A percentile compares a stretch with the other conserved stretches of the same genome.
Conservation (phyloP, 768 basidiomycete species). For the Plicaturopsis crispa region DNA sequence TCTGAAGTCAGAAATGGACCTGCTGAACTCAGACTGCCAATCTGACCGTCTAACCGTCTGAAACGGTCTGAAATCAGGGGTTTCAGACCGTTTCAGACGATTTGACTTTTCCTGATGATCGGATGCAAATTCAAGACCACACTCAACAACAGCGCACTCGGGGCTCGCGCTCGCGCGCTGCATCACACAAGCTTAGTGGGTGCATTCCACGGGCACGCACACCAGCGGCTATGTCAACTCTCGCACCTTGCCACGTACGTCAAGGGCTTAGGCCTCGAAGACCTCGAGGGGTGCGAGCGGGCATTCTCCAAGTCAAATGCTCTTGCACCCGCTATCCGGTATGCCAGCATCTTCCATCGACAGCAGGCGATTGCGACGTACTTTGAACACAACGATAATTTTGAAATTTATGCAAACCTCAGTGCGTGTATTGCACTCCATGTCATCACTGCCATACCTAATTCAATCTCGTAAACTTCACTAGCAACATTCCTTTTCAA, state of each 20-base stretch:
- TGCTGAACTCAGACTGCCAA: too few species aligned
- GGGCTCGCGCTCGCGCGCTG: constrained; percentile 2
- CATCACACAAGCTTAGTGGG: constrained; percentile 2
- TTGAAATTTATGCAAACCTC: constrained; percentile 1
- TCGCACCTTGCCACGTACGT: constrained; percentile 15
- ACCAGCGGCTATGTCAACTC: constrained; percentile 6
- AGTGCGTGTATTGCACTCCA: not conserved
- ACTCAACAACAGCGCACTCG: constrained; percentile 3
- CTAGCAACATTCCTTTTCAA: constrained; percentile 8
- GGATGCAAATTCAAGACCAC: constrained; percentile 7
- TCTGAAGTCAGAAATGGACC: too few species aligned
- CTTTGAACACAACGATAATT: constrained; percentile 1
- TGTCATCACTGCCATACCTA: not conserved
- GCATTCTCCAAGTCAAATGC: constrained; percentile 19
- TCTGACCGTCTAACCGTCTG: too few species aligned
- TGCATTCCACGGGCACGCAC: constrained; percentile 9
- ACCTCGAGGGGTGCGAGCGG: constrained; percentile 20
- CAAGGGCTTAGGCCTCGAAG: constrained; percentile 17
- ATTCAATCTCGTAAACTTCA: not conserved
- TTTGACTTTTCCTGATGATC: too few species aligned
- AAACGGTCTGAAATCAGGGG: too few species aligned
- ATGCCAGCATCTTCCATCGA: constrained; percentile 4
- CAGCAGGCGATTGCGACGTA: constrained; percentile 3
- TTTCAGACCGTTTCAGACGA: too few species aligned
- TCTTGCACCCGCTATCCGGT: constrained; percentile 6